Conservation (phyloP, 2,329 filamentous ascomycete species). For the Gnomoniopsis sp. region DNA sequence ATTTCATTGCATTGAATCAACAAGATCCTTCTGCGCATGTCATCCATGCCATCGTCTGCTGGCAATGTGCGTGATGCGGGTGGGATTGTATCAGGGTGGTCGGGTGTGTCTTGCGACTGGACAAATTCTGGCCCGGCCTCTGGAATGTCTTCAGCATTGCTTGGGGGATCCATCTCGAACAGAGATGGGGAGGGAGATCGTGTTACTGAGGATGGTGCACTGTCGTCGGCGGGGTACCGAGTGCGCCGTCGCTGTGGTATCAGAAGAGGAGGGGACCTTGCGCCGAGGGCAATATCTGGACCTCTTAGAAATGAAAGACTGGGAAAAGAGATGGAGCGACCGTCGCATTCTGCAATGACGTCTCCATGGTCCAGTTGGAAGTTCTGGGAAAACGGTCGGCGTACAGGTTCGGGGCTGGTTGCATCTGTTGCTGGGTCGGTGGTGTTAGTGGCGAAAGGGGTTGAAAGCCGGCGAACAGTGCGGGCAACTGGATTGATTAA, state of each 20-base stretch:
- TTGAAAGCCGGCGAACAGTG: constrained; percentile 58
- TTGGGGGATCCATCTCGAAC: constrained; percentile 12
- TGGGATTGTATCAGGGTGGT: constrained; percentile 26
- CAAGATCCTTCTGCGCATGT: constrained; percentile 64
- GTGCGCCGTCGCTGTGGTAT: constrained; percentile 14
- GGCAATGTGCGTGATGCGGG: constrained; percentile 44
- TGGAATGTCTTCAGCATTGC: constrained; percentile 16
- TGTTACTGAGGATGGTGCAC: constrained; percentile 4
- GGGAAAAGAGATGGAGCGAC: constrained; percentile 6
- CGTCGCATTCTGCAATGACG: constrained; percentile 23
- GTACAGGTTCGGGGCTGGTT: constrained; percentile 30
- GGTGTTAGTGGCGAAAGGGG: constrained; percentile 26
- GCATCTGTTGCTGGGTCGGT: constrained; percentile 24
- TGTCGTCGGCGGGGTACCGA: not conserved
- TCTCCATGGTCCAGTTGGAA: constrained; percentile 19
- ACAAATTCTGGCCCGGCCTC: constrained; percentile 6
- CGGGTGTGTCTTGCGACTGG: constrained; percentile 23
- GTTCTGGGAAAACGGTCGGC: constrained; percentile 23
- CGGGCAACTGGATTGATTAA: constrained; percentile 64
- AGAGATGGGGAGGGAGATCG: constrained; percentile 4
- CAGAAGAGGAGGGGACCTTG: constrained; percentile 16
- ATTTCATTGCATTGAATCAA: constrained; percentile 62
- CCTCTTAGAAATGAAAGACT: constrained; percentile 18
- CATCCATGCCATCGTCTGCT: constrained; percentile 75
- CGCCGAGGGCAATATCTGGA: constrained; percentile 16